Evolutionary conservation across 139 green algal genomes (phyloP).

Genomic region (Chlamydomonas incerta): DNA sequence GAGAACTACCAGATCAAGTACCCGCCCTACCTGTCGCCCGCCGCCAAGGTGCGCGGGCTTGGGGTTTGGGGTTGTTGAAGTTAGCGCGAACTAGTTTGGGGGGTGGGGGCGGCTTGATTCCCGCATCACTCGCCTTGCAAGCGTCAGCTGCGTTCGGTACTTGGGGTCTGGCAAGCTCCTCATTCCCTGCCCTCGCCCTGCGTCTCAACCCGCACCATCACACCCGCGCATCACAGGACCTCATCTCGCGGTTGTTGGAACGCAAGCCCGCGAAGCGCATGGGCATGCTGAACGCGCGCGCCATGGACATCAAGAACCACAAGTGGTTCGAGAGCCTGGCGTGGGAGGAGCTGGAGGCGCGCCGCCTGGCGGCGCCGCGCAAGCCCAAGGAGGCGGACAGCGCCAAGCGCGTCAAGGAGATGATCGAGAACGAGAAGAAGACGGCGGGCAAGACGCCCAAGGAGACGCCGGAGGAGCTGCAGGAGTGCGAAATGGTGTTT

Average conservation of each 20-base stretch:
- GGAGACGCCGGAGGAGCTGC: conserved; percentile 84
- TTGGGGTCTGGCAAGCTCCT: too few species aligned
- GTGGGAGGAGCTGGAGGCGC: conserved; percentile 88
- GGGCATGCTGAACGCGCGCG: conserved; percentile 87
- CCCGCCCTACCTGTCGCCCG: conserved; percentile 88
- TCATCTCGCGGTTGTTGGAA: conserved; percentile 90
- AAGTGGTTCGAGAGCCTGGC: conserved; percentile 94
- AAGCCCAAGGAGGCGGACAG: conserved; percentile 82
- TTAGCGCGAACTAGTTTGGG: too few species aligned
- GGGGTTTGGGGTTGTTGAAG: too few species aligned
- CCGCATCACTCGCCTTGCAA: too few species aligned
- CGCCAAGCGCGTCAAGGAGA: conserved; percentile 85
- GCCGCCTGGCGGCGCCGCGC: conserved; percentile 69
- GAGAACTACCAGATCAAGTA: conserved; percentile 92
- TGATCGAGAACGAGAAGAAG: conserved; percentile 74
- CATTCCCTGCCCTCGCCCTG: too few species aligned
- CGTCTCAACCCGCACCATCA: too few species aligned
- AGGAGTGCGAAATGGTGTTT: conserved; percentile 89
- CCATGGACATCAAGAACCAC: conserved; percentile 91
- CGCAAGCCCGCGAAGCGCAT: conserved; percentile 89
- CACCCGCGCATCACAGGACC: conserved; percentile 61
- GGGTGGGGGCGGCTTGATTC: too few species aligned
- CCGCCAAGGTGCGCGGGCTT: conserved; percentile 79
- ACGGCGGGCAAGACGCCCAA: conserved; percentile 67
- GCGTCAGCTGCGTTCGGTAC: too few species aligned